A percentile compares a stretch with the other conserved stretches of the same genome.
Evolutionary conservation across 306 rosid genomes (phyloP).

Genomic region (Castanea sativa): DNA sequence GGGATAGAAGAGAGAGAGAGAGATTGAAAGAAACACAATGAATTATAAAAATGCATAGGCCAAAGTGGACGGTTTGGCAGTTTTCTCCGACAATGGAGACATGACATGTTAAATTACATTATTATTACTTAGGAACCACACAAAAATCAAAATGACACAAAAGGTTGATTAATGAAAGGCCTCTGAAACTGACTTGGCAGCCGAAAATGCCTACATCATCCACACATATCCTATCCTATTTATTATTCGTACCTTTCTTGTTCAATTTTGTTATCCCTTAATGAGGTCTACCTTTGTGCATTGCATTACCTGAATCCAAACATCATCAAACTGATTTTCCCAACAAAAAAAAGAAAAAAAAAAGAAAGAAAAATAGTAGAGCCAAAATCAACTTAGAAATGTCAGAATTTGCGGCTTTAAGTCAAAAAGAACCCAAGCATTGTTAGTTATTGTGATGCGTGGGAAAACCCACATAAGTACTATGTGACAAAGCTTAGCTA

Average conservation of each 20-base stretch:
- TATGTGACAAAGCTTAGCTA: too few species aligned
- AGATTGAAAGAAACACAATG: neutral
- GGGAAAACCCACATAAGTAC: too few species aligned
- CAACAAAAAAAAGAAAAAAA: too few species aligned
- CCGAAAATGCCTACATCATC: constrained; percentile 29
- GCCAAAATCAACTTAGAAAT: too few species aligned
- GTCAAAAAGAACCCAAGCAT: too few species aligned
- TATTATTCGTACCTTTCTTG: neutral
- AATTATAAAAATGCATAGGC: neutral
- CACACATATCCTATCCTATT: constrained; percentile 35
- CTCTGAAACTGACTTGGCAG: constrained; percentile 40
- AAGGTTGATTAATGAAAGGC: neutral
- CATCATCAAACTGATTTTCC: too few species aligned
- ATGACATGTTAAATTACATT: constrained; percentile 39
- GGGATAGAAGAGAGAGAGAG: neutral
- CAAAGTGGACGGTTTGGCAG: constrained; percentile 40
- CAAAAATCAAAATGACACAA: constrained; percentile 2
- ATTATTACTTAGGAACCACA: constrained; percentile 11
- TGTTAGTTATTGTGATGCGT: too few species aligned
- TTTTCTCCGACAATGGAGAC: constrained; percentile 27
- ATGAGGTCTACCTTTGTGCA: too few species aligned
- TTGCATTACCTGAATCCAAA: too few species aligned
- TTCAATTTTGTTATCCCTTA: neutral
- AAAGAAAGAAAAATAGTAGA: too few species aligned
- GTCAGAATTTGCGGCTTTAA: too few species aligned